Conservation (phyloP, 768 basidiomycete genomes). For the Auricularia sp. region DNA sequence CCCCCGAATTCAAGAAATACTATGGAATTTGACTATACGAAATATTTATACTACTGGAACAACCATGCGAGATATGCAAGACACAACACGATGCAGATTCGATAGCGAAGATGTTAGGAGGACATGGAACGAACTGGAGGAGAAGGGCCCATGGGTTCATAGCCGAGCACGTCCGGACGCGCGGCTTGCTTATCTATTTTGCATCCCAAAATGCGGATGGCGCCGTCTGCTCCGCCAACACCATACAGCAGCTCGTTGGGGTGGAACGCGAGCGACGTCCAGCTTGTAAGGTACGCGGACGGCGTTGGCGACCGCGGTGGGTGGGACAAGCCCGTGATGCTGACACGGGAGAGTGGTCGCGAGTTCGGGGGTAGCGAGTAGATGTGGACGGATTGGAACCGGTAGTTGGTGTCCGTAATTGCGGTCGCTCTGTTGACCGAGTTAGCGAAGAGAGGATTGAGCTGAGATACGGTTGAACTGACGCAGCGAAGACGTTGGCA, state of each 20-base stretch:
- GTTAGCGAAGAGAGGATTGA: neutral
- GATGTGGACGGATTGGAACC: constrained; percentile 52
- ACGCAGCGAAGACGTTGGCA: constrained; percentile 80
- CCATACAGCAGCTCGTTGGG: constrained; percentile 80
- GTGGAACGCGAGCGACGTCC: constrained; percentile 66
- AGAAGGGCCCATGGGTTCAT: neutral
- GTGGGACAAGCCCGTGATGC: constrained; percentile 44
- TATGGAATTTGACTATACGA: no score
- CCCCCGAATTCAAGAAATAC: no score
- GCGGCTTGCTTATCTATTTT: constrained; percentile 1
- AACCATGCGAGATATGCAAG: no score
- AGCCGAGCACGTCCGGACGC: neutral
- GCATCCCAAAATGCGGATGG: constrained; percentile 14
- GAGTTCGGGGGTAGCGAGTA: constrained; percentile 40
- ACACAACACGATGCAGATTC: neutral
- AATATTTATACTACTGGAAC: no score
- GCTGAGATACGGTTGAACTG: constrained; percentile 21
- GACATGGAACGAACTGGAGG: neutral
- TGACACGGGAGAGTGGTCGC: constrained; percentile 34
- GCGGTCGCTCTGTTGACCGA: constrained; percentile 32
- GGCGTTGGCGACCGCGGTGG: constrained; percentile 39
- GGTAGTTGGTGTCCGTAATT: constrained; percentile 50
- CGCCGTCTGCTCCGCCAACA: constrained; percentile 63
- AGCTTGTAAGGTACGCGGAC: constrained; percentile 51
- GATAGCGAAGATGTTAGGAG: neutral